Evolutionary conservation across 2,329 filamentous ascomycete species (phyloP).

Genomic region (Chrysosporium queenslandicum): DNA sequence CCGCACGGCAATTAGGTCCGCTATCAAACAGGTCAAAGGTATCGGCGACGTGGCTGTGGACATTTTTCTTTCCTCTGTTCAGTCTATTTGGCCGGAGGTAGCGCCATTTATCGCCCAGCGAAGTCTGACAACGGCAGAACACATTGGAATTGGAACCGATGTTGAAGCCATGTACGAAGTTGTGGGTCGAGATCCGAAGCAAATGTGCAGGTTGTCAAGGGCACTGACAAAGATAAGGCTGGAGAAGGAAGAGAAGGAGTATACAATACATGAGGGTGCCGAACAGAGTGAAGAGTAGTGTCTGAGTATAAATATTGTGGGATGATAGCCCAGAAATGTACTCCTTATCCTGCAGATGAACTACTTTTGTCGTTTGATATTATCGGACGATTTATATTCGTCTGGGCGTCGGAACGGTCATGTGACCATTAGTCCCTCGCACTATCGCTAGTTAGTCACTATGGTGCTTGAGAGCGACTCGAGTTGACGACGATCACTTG

Average conservation of each 20-base stretch:
- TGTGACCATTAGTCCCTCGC: no score
- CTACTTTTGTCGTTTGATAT: no score
- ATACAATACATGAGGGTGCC: not conserved
- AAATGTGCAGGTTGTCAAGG: constrained; percentile 9
- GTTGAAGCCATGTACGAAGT: constrained; percentile 1
- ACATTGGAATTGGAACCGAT: constrained; percentile 7
- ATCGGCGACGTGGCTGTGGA: constrained; percentile 7
- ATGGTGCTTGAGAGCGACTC: not conserved
- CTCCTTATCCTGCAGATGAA: no score
- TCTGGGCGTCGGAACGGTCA: no score
- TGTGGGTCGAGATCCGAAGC: not conserved
- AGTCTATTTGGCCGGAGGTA: constrained; percentile 5
- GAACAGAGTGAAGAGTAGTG: no score
- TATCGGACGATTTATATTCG: no score
- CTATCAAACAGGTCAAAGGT: constrained; percentile 9
- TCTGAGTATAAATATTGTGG: no score
- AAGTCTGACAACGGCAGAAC: not conserved
- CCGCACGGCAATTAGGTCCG: not conserved
- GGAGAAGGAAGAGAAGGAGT: constrained; percentile 9
- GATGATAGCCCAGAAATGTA: no score
- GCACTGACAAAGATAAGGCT: constrained; percentile 8
- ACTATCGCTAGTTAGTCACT: no score
- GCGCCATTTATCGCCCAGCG: constrained; percentile 3
- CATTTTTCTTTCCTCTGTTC: constrained; percentile 7
- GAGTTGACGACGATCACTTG: not conserved